phyloP scores from a whole-genome alignment of 116 monocot species.

The Cymodocea nodosa region DNA sequence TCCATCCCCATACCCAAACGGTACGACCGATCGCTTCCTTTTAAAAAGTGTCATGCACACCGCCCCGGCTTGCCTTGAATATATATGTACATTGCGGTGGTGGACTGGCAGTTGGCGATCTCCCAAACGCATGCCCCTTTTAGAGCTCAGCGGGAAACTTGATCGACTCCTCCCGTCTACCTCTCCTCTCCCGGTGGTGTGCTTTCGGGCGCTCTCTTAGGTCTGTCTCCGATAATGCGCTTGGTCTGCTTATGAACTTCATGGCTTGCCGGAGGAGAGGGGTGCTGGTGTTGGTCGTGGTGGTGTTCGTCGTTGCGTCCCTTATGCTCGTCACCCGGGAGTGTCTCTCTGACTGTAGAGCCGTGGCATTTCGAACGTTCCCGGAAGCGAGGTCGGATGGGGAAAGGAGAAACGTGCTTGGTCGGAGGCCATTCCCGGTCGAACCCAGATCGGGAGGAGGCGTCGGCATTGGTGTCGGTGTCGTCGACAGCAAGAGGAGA shows the following conservation, averaged over 20 bases:
- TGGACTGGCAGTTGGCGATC: too few relatives aligned
- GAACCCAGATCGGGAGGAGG: neutral
- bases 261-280: slow-evolving; percentile 2
- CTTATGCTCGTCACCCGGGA: slow-evolving; percentile 1
- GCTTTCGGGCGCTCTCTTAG: too few relatives aligned
- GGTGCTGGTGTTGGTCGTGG: neutral
- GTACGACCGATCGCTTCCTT: neutral
- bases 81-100: too few relatives aligned
- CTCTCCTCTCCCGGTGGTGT: neutral
- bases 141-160: too few relatives aligned
- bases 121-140: too few relatives aligned
- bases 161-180: neutral
- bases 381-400: neutral
- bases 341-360: neutral
- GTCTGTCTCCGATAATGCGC: neutral
- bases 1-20: neutral
- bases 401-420: neutral
- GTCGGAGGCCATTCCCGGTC: slow-evolving; percentile 4
- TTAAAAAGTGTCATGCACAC: neutral
- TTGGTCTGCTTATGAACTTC: neutral
- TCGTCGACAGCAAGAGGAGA: slow-evolving; percentile 19
- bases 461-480: neutral
- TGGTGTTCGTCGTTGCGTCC: neutral
- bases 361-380: slow-evolving; percentile 8
- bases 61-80: neutral